A percentile compares a stretch with the other conserved stretches of the same genome.
Conservation (phyloP, 2,329 filamentous ascomycete genomes). For the Fusarium sp. region DNA sequence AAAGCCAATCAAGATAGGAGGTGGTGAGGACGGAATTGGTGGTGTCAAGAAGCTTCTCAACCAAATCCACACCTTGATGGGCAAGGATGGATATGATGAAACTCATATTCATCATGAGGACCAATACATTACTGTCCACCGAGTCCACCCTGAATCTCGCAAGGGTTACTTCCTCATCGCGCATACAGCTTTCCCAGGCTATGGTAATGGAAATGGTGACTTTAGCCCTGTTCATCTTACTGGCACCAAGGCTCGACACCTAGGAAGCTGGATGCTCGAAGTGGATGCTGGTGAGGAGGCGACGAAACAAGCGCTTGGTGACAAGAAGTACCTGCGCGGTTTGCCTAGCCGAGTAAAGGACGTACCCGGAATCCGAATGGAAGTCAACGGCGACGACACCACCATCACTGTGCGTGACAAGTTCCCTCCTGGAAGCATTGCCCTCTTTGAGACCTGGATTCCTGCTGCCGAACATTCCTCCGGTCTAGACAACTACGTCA, state of each 20-base stretch:
- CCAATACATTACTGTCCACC: slow-evolving; percentile 95
- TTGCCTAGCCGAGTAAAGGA: slow-evolving; percentile 86
- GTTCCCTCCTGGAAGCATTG: slow-evolving; percentile 94
- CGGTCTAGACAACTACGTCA: slow-evolving; percentile 87
- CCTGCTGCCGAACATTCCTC: slow-evolving; percentile 85
- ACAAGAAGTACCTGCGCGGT: slow-evolving; percentile 80
- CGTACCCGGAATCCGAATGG: slow-evolving; percentile 78
- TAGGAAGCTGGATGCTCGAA: slow-evolving; percentile 93
- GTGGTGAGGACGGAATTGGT: slow-evolving; percentile 86
- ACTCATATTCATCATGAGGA: slow-evolving; percentile 97
- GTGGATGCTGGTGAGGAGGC: slow-evolving; percentile 82
- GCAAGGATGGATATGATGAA: slow-evolving; percentile 92
- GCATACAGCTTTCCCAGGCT: slow-evolving; percentile 94
- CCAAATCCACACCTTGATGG: slow-evolving; percentile 95
- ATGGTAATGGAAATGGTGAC: slow-evolving; percentile 83
- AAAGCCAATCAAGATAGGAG: slow-evolving; percentile 71
- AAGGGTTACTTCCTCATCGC: slow-evolving; percentile 97
- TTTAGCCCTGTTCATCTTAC: slow-evolving; percentile 83
- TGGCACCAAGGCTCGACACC: slow-evolving; percentile 85
- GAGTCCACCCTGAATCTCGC: slow-evolving; percentile 90
- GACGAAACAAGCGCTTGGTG: slow-evolving; percentile 71
- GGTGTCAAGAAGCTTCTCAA: slow-evolving; percentile 93
- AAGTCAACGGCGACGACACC: slow-evolving; percentile 78
- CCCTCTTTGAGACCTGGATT: slow-evolving; percentile 96
- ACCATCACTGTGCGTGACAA: slow-evolving; percentile 82